Evolutionary conservation across 139 green algal species (phyloP).

Genomic region (Chara braunii): DNA sequence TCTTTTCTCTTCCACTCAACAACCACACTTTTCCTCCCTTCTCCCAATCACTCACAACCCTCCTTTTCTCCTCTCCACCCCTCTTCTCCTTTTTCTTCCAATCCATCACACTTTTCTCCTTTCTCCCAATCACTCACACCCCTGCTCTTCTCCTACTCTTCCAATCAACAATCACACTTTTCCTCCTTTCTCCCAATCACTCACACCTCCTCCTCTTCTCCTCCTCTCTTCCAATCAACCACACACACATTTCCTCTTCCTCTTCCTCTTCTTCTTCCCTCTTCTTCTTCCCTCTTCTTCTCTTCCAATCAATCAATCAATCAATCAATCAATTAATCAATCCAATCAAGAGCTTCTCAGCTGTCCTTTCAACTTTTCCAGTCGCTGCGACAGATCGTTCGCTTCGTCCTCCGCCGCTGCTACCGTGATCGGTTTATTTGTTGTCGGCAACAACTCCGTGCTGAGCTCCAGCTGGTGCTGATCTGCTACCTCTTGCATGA

Average conservation of each 20-base stretch:
- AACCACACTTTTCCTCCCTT: too few species aligned
- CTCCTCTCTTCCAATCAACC: background rate
- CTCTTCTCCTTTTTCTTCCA: background rate
- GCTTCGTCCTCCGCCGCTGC: slow-evolving; percentile 10
- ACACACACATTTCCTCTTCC: background rate
- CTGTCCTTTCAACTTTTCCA: slow-evolving; percentile 64
- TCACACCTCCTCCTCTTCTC: background rate
- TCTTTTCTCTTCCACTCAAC: too few species aligned
- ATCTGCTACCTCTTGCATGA: slow-evolving; percentile 77
- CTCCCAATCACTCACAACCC: background rate
- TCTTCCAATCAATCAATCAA: too few species aligned
- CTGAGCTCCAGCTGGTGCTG: slow-evolving; percentile 79
- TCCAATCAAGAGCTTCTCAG: too few species aligned
- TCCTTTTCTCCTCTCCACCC: background rate
- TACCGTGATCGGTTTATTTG: slow-evolving; percentile 15
- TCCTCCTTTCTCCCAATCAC: background rate
- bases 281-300: slow-evolving; percentile 11
- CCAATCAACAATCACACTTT: background rate
- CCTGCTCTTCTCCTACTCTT: background rate
- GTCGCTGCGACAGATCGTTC: slow-evolving; percentile 59
- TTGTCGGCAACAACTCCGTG: slow-evolving; percentile 55
- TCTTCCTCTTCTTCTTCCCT: background rate
- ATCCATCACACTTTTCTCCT: background rate
- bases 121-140: slow-evolving; percentile 1
- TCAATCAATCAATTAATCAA: too few species aligned